These are phyloP conservation scores for Ganoderma sp. DNA, from an alignment of 1,284 basidiomycete genomes.

Conservation along the genomic window DNA sequence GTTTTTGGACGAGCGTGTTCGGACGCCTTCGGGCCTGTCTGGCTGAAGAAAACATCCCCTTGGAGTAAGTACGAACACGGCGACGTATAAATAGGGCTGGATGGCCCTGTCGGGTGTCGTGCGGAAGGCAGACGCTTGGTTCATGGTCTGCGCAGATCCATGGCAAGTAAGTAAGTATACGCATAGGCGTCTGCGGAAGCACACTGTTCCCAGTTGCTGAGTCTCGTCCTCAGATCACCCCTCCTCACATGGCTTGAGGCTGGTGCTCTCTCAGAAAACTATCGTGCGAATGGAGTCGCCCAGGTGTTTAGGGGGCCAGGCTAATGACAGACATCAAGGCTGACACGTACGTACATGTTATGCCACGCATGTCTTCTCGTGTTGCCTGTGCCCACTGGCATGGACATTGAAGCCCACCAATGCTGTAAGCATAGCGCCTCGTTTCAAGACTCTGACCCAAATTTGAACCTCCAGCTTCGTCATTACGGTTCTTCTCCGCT, in stretches of 20 bases:
- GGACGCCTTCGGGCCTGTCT: slow-evolving; percentile 8
- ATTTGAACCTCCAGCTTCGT: neutral
- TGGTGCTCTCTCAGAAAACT: neutral
- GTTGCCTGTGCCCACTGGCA: neutral
- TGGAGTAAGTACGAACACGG: neutral
- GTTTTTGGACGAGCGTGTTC: neutral
- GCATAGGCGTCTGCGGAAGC: neutral
- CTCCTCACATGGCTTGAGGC: neutral
- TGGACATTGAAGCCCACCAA: neutral
- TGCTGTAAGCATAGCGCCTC: slow-evolving; percentile 10
- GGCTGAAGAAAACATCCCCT: neutral
- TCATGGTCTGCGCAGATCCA: neutral
- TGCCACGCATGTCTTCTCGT: slow-evolving; percentile 10
- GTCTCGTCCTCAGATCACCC: neutral
- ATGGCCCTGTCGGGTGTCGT: neutral
- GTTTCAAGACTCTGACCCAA: slow-evolving; percentile 23
- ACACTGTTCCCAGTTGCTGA: neutral
- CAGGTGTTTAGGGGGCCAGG: neutral
- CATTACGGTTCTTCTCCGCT: neutral
- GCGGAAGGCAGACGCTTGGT: neutral
- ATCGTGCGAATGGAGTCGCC: neutral
- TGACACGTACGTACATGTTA: slow-evolving; percentile 18
- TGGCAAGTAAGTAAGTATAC: too few species aligned
- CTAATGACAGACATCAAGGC: slow-evolving; percentile 5
- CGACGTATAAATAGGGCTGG: neutral